These are phyloP conservation scores for Trypanosoma boissoni DNA, from an alignment of 208 protist species.

Conservation along the genomic window DNA sequence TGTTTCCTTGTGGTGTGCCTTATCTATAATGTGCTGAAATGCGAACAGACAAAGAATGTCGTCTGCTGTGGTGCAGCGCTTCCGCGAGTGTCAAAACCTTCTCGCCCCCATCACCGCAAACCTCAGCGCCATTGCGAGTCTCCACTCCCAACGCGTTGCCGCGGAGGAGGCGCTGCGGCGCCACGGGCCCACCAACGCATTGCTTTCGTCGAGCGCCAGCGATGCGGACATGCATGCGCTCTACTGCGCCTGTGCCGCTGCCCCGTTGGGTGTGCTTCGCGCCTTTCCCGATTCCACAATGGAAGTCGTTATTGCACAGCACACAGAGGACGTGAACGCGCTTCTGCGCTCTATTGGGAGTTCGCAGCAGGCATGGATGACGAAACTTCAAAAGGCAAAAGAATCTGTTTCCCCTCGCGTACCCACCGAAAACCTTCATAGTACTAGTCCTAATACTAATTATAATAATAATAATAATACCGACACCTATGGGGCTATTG, in stretches of 20 bases:
- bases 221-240: background rate
- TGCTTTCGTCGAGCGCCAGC: background rate
- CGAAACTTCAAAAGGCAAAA: conserved; percentile 32
- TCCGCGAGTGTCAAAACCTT: conserved; percentile 67
- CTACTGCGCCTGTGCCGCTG: conserved; percentile 22
- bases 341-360: conserved; percentile 40
- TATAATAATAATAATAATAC: background rate
- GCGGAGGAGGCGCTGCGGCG: conserved; percentile 49
- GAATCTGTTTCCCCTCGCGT: conserved; percentile 1
- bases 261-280: conserved; percentile 56
- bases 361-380: conserved; percentile 48
- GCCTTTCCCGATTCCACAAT: conserved; percentile 35
- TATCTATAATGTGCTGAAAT: background rate
- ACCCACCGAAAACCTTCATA: background rate
- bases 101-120: conserved; percentile 38
- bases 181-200: conserved; percentile 14
- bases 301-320: conserved; percentile 54
- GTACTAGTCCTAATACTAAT: background rate
- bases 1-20: background rate
- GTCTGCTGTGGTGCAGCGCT: conserved; percentile 43
- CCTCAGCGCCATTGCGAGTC: conserved; percentile 49
- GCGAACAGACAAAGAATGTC: conserved; percentile 2
- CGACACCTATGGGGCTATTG: background rate
- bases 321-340: conserved; percentile 44
- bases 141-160: conserved; percentile 38